Percentiles rank a stretch among this genome's conserved stretches.
These are phyloP conservation scores for Calocybe cyanea DNA, from an alignment of 768 basidiomycete species.

Conservation along the genomic window DNA sequence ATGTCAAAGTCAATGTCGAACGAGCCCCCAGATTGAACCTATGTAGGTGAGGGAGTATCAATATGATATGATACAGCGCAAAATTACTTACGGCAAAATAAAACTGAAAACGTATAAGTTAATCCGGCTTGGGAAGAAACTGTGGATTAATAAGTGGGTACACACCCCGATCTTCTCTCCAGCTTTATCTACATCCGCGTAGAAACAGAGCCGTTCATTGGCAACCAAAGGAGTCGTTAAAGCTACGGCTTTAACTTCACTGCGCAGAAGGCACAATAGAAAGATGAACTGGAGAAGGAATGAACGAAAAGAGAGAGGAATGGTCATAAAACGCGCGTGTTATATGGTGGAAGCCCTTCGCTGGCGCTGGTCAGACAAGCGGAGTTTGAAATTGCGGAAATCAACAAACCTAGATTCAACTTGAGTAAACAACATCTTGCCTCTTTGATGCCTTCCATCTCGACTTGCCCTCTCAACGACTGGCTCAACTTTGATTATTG, in stretches of 20 bases:
- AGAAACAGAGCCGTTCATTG: constrained; percentile 88
- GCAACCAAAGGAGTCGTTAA: constrained; percentile 76
- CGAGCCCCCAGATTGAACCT: constrained; percentile 96
- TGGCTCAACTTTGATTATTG: constrained; percentile 5
- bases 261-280: constrained; percentile 31
- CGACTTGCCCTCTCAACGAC: constrained; percentile 4
- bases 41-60: background rate
- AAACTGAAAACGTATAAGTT: constrained; percentile 51
- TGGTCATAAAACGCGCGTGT: constrained; percentile 7
- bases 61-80: background rate
- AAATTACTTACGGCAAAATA: constrained; percentile 84
- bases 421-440: background rate
- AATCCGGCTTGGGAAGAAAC: constrained; percentile 6
- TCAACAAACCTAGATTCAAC: no score
- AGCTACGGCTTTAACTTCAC: constrained; percentile 49
- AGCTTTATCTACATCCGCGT: constrained; percentile 92
- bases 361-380: constrained; percentile 12
- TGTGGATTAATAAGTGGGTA: constrained; percentile 11
- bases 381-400: constrained; percentile 10
- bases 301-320: constrained; percentile 4
- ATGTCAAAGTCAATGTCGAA: constrained; percentile 96
- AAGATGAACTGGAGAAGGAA: constrained; percentile 26
- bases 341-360: background rate
- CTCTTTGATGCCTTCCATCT: constrained; percentile 3
- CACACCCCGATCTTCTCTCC: constrained; percentile 88